phyloP scores from a whole-genome alignment of 2,329 filamentous ascomycete species.

The Colletotrichum plurivorum region DNA sequence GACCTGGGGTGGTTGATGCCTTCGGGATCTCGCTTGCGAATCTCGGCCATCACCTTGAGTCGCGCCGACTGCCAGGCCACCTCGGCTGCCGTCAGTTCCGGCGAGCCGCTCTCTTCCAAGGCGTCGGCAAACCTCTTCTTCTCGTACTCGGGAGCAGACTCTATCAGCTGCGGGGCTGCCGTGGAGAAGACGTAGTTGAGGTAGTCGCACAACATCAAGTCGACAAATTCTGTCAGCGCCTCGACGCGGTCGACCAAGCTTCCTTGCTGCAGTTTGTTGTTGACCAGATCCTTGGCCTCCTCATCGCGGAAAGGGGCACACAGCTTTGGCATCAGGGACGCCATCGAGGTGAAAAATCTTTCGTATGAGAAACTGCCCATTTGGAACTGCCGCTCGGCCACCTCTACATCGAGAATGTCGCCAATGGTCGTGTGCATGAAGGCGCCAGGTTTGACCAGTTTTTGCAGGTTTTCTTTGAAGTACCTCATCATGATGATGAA shows the following conservation, averaged over 20 bases:
- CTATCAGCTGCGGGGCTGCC: conserved; percentile 78
- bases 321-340: conserved; percentile 80
- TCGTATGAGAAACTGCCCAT: conserved; percentile 85
- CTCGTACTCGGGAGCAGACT: conserved; percentile 81
- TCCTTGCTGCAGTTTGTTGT: conserved; percentile 71
- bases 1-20: conserved; percentile 73
- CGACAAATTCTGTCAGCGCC: conserved; percentile 81
- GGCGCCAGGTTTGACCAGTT: conserved; percentile 78
- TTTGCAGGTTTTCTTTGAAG: conserved; percentile 79
- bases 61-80: conserved; percentile 76
- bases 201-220: conserved; percentile 84
- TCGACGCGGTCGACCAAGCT: conserved; percentile 83
- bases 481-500: conserved; percentile 80
- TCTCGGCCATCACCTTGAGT: conserved; percentile 75
- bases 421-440: conserved; percentile 82
- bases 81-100: conserved; percentile 72
- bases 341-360: conserved; percentile 84
- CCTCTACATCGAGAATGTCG: conserved; percentile 81
- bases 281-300: conserved; percentile 77
- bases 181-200: conserved; percentile 84
- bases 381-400: conserved; percentile 77
- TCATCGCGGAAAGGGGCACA: conserved; percentile 86
- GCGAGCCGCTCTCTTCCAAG: conserved; percentile 64
- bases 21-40: conserved; percentile 77
- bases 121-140: conserved; percentile 79